Evolutionary conservation across 2,329 filamentous ascomycete species (phyloP).

Genomic region (Aspergillus texensis): DNA sequence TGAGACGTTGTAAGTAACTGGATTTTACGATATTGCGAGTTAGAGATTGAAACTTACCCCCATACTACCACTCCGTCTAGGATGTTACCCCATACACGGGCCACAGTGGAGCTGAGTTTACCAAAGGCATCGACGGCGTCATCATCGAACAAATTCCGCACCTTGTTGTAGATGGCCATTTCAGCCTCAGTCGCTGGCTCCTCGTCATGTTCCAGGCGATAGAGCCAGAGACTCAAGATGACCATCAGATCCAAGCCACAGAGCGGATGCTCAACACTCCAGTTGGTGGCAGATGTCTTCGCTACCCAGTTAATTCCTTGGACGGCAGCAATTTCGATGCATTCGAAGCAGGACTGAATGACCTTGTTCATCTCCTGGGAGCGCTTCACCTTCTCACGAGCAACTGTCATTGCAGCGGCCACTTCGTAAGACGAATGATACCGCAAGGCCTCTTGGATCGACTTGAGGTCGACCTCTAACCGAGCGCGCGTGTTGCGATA

Average conservation of each 20-base stretch:
- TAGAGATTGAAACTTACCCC: conserved; percentile 72
- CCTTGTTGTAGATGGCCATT: conserved; percentile 60
- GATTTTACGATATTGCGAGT: background rate
- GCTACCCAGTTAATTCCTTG: conserved; percentile 98
- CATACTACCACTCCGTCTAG: conserved; percentile 98
- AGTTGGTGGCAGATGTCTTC: conserved; percentile 96
- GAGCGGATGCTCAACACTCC: conserved; percentile 97
- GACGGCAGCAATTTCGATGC: conserved; percentile 90
- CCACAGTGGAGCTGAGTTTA: conserved; percentile 92
- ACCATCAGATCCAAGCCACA: conserved; percentile 98
- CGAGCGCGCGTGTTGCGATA: conserved; percentile 92
- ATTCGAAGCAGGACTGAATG: conserved; percentile 96
- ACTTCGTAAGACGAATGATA: conserved; percentile 98
- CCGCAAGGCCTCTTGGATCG: conserved; percentile 90
- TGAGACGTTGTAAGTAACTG: conserved; percentile 48
- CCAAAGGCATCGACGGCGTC: conserved; percentile 82
- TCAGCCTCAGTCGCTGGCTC: conserved; percentile 62
- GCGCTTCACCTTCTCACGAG: conserved; percentile 89
- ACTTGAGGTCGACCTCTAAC: conserved; percentile 92
- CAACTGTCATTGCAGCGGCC: conserved; percentile 92
- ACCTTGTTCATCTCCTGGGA: conserved; percentile 98
- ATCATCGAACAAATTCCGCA: conserved; percentile 82
- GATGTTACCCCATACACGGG: conserved; percentile 95
- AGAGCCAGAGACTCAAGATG: conserved; percentile 96
- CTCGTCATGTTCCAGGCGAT: conserved; percentile 98